These are phyloP conservation scores for Fusarium longipes DNA, from an alignment of 2,329 filamentous ascomycete genomes.

Conservation along the genomic window DNA sequence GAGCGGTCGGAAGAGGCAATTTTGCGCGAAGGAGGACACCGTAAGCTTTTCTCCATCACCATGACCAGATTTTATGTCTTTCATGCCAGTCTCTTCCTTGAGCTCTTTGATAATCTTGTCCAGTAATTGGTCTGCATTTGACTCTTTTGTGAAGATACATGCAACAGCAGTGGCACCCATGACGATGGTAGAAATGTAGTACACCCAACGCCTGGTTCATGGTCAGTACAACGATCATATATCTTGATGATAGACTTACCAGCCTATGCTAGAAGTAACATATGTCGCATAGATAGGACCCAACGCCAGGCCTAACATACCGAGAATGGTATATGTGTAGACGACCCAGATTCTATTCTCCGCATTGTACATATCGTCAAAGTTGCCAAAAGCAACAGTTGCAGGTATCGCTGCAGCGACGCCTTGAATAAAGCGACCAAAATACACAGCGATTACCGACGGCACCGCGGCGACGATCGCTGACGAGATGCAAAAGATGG, in stretches of 20 bases:
- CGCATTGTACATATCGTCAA: conserved; percentile 15
- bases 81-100: not conserved
- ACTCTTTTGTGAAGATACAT: conserved; percentile 14
- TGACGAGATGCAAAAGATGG: conserved; percentile 1
- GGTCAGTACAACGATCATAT: not conserved
- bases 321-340: conserved; percentile 7
- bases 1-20: conserved; percentile 11
- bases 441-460: not conserved
- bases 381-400: conserved; percentile 6
- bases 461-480: not conserved
- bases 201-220: conserved; percentile 5
- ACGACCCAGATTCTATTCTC: conserved; percentile 20
- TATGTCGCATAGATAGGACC: conserved; percentile 9
- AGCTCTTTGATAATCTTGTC: not conserved
- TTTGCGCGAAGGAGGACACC: not conserved
- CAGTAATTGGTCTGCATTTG: conserved; percentile 5
- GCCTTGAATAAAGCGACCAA: conserved; percentile 3
- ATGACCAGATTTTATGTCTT: not conserved
- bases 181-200: conserved; percentile 6
- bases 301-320: conserved; percentile 6
- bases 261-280: conserved; percentile 10
- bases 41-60: not conserved
- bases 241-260: not conserved
- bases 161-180: not conserved
- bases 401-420: conserved; percentile 6